Evolutionary conservation across 306 rosid genomes (phyloP), one percentile per base, ranked within the genome.

Genomic region (Pyrus betulifolia): DNA sequence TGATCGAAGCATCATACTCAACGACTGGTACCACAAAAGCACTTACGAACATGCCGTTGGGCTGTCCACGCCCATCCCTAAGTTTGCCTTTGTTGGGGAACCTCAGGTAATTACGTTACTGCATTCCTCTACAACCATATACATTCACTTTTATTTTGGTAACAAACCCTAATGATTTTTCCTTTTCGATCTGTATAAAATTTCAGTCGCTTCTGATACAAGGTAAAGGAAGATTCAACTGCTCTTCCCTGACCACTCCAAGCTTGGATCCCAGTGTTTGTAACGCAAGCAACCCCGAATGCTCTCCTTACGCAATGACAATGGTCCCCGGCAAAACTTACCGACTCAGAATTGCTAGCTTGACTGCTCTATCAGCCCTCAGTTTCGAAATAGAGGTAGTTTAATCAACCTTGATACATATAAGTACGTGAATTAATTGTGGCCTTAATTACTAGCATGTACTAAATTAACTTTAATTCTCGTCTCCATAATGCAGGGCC

Each of bases 141-240:
- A 46, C 52, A 46, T 13, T 3, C 21, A 9, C 21, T 15, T 35
- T 10, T 1, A 13, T 33, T 52, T 60, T 33, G 30, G 67, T 15
- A 12, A n/a, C 25, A 38, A 10, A 57, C 18, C 3, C 75, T 81
- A 77, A 84, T 69, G 23, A 15, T 69, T 28, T 46, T 64, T 63
- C 18, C 6, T 57, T 22, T 7, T 57, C 5, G 22, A 40, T 68
- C 18, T 15, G 61, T n/a, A 22, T 21, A 66, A 40, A 67, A 30
- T 46, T 80, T 2, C 92, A 93, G 96, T 94, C 97, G 30, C 97
- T 94, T 78, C 28, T 92, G 78, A 94, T 94, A 38, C 84, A 94
- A 70, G 98, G 97, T 69, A 94, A 68, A 84, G 93, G 98, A 79
- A 90, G 79, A 79, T 94, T 86, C 92, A 59, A 89, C 77, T 94